Evolutionary conservation across 2,329 filamentous ascomycete species (phyloP), one percentile per base, ranked within the genome.

Genomic region (Colletotrichum viniferum): DNA sequence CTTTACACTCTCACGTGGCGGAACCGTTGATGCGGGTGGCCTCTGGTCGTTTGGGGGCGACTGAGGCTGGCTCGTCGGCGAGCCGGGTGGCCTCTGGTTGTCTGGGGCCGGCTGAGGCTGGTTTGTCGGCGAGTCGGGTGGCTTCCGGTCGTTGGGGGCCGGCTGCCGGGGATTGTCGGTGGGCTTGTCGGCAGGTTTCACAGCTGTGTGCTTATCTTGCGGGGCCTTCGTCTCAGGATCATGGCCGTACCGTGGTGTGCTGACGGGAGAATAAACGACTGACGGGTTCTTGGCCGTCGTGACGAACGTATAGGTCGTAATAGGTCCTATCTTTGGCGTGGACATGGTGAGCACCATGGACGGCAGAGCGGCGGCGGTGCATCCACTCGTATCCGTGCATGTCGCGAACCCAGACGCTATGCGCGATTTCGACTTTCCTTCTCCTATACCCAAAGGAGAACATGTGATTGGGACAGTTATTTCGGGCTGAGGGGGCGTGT

Each of bases 201-300:
- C 55, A n/a, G 71, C 60, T 26, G 69, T 38, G 10, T 48, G 62
- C 26, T 34, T 67, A 30, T 76, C 48, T 48, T 63, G 69, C 34
- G 58, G 71, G 71, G 71, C 30, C 30, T 36, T 55, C 13, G 71
- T 73, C 58, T 69, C 65, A 70, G 58, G n/a, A 28, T 75, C 62
- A 28, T 77, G 66, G 28, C 73, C 74, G 38, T 73, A 77, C 8
- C 38, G 62, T 5, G 76, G 74, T n/a, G 76, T 77, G n/a, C 67
- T 69, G 14, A 73, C 60, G 18, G 74, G 70, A 8, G 69, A 86
- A 61, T 61, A 83, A 4, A 90, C 84, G 18, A 90, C 87, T 10
- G 87, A 85, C 0, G 89, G 89, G 71, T 90, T 90, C 79, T 90
- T 90, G 79, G 90, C 89, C 4, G 89, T 90, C 3, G 88, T 90